A percentile compares a stretch with the other conserved stretches of the same genome.
Evolutionary conservation across 2,329 filamentous ascomycete genomes (phyloP).

Genomic region (Hymenoscyphus infarciens): DNA sequence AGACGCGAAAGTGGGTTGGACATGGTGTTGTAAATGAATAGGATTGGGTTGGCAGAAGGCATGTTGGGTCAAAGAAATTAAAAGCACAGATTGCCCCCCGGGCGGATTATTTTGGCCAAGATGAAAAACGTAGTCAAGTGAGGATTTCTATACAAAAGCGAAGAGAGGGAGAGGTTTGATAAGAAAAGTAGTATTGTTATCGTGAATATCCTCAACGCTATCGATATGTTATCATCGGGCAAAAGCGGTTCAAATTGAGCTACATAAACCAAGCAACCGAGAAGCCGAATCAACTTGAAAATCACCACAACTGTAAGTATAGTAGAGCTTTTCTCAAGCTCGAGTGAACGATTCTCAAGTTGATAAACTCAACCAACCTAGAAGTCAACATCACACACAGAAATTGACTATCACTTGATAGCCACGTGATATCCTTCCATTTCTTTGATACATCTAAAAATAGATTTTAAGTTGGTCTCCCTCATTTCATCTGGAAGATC

Average conservation of each 20-base stretch:
- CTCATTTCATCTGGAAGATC: background rate
- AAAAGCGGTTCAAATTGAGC: background rate
- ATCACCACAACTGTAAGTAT: background rate
- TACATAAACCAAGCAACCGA: background rate
- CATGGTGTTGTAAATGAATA: slow-evolving; percentile 15
- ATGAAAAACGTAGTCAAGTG: too few relatives aligned
- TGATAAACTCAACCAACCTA: background rate
- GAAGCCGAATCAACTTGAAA: background rate
- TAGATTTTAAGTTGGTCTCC: background rate
- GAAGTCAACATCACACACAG: background rate
- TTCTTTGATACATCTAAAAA: background rate
- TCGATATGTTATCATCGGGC: background rate
- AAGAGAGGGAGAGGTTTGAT: too few relatives aligned
- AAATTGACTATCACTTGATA: background rate
- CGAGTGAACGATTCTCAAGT: background rate
- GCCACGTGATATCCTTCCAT: background rate
- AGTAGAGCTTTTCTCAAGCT: background rate
- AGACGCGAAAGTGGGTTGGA: slow-evolving; percentile 9
- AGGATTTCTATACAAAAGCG: too few relatives aligned
- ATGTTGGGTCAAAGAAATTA: background rate
- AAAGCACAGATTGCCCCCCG: background rate
- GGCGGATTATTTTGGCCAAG: background rate
- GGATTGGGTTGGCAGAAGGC: background rate
- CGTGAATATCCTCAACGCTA: background rate
- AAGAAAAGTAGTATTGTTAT: background rate